Evolutionary conservation across 768 basidiomycete genomes (phyloP).

Genomic region (Rhodotorula diobovata): DNA sequence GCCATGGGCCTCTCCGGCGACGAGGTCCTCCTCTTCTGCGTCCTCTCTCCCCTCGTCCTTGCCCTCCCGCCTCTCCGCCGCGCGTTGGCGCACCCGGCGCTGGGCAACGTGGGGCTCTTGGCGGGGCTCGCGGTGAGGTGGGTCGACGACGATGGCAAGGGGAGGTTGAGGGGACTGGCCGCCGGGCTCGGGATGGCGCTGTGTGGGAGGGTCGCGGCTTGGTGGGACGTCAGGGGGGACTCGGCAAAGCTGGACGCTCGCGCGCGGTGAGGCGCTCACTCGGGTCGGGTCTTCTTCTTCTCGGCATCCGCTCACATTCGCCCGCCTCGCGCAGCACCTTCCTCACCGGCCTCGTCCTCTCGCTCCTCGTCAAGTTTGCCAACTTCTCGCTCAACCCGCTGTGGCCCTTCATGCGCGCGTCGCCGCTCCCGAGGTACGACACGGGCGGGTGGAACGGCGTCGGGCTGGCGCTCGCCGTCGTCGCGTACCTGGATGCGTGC

Average conservation of each 20-base stretch:
- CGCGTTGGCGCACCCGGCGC: conserved; percentile 55
- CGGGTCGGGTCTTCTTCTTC: too few relatives aligned
- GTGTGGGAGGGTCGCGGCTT: conserved; percentile 56
- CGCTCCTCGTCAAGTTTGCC: conserved; percentile 67
- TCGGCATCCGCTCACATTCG: too few relatives aligned
- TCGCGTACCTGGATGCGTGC: conserved; percentile 10
- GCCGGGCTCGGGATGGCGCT: conserved; percentile 58
- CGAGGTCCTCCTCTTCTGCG: conserved; percentile 67
- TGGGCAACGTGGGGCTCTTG: conserved; percentile 52
- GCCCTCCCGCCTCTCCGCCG: conserved; percentile 52
- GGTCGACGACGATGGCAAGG: conserved; percentile 47
- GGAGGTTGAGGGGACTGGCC: conserved; percentile 52
- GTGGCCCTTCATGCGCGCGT: conserved; percentile 34
- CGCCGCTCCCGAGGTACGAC: neutral
- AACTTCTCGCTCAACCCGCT: conserved; percentile 55
- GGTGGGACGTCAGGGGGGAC: conserved; percentile 51
- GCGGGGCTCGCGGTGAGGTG: conserved; percentile 57
- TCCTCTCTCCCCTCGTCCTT: conserved; percentile 66
- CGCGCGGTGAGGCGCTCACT: conserved; percentile 40
- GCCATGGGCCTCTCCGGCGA: conserved; percentile 76
- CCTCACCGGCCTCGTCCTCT: conserved; percentile 62
- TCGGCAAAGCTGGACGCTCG: conserved; percentile 44
- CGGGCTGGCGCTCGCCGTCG: conserved; percentile 15
- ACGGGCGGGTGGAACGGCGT: conserved; percentile 31
- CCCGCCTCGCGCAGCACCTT: conserved; percentile 52